Evolutionary conservation across 2,329 filamentous ascomycete genomes (phyloP).

Genomic region (Pyricularia pennisetigena): DNA sequence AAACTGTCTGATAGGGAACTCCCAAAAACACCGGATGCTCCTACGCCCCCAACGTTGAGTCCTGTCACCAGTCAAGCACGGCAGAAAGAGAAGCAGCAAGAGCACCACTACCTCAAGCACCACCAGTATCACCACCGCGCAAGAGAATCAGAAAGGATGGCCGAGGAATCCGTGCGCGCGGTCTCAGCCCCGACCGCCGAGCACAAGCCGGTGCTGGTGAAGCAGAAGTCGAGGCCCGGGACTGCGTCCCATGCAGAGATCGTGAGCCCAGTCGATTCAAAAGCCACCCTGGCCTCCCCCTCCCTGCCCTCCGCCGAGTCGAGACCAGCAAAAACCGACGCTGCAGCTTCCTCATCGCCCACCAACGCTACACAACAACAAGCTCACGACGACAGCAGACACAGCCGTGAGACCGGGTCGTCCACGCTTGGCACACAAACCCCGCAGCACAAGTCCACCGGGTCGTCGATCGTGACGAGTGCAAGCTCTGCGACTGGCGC

Average conservation of each 20-base stretch:
- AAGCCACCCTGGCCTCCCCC: neutral
- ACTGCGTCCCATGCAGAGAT: neutral
- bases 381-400: conserved; percentile 27
- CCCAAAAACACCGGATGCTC: conserved; percentile 23
- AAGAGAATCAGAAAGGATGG: conserved; percentile 1
- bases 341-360: neutral
- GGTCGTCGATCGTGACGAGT: conserved; percentile 45
- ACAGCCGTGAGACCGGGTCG: conserved; percentile 43
- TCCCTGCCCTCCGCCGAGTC: conserved; percentile 3
- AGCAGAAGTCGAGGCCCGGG: neutral
- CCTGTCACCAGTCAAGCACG: conserved; percentile 9
- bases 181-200: conserved; percentile 7
- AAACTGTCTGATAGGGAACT: conserved; percentile 19
- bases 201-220: conserved; percentile 5
- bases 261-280: conserved; percentile 4
- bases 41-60: conserved; percentile 27
- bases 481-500: conserved; percentile 43
- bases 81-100: conserved; percentile 9
- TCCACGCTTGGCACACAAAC: conserved; percentile 35
- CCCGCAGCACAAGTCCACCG: conserved; percentile 36
- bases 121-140: conserved; percentile 7
- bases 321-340: neutral
- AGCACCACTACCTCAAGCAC: conserved; percentile 8
- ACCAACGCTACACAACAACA: neutral
- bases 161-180: conserved; percentile 1